Percentiles rank a stretch among this genome's conserved stretches.
phyloP scores from a whole-genome alignment of 352 stramenopile genomes.

The Peronospora farinosa region DNA sequence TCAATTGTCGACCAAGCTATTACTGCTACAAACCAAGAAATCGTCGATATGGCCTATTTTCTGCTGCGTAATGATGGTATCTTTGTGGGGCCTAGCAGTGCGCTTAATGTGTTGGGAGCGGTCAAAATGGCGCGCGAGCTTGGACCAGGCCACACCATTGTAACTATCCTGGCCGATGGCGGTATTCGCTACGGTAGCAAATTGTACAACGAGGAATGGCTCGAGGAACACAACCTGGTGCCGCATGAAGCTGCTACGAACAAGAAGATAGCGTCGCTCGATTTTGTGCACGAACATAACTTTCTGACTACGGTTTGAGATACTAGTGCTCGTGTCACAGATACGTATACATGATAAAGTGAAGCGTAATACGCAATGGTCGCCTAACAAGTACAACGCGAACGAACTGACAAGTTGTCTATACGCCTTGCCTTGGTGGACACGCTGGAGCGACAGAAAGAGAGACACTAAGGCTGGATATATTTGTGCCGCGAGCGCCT shows the following conservation, averaged over 20 bases:
- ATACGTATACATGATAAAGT: background rate
- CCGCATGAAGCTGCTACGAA: slow-evolving; percentile 12
- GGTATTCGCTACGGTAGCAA: slow-evolving; percentile 80
- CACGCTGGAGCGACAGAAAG: too few relatives aligned
- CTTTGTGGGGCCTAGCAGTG: slow-evolving; percentile 86
- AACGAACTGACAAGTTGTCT: slow-evolving; percentile 3
- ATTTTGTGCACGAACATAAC: slow-evolving; percentile 30
- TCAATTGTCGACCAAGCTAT: slow-evolving; percentile 88
- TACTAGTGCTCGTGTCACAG: background rate
- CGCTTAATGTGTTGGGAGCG: slow-evolving; percentile 70
- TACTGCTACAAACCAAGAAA: slow-evolving; percentile 88
- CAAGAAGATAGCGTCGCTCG: slow-evolving; percentile 22
- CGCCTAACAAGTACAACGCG: background rate
- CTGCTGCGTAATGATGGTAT: slow-evolving; percentile 87
- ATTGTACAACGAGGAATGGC: slow-evolving; percentile 72
- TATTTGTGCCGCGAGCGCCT: slow-evolving; percentile 16
- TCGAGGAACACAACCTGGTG: slow-evolving; percentile 49
- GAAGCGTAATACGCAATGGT: background rate
- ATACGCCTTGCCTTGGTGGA: background rate
- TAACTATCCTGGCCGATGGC: slow-evolving; percentile 79
- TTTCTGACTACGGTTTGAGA: slow-evolving; percentile 22
- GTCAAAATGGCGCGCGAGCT: slow-evolving; percentile 76
- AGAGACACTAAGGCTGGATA: too few relatives aligned
- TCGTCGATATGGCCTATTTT: slow-evolving; percentile 90
- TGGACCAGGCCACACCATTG: slow-evolving; percentile 58